Evolutionary conservation across 495 filamentous ascomycete species (phyloP), one percentile per base, ranked within the genome.

Genomic region (Penicillium subrubescens): DNA sequence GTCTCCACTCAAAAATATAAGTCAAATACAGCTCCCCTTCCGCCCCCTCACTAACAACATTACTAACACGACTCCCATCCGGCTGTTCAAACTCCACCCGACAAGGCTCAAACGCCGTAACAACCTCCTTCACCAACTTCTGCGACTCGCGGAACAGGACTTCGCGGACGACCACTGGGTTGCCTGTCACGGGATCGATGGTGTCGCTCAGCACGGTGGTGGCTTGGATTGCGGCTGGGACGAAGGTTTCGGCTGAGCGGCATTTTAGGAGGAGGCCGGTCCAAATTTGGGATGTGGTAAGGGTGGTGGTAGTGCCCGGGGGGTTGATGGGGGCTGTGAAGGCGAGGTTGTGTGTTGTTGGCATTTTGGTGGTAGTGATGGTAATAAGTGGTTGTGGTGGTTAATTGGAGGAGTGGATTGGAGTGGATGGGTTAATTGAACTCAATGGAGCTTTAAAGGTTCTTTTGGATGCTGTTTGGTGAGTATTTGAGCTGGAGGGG

Each of bases 311-410:
- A 17, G 65, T 70, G 27, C 71, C 72, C 2, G 76, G 53, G 25
- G 83, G 80, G 72, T 87, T 87, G 72, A 87, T 78, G n/a, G 76
- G 75, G 23, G 74, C 67, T 10, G 84, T 86, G 68, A 79, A 84
- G 60, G 83, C 82, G 67, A 81, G 59, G 65, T 82, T 76, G 67
- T 84, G 77, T 41, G 67, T 67, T 12, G 72, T 58, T 14, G 65
- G 29, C 71, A 73, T 72, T 29, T 19, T 37, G 29, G n/a, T 61
- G 48, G 44, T 51, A n/a, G 8, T 25, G 10, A 15, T 21, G 8
- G 43, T 33, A 4, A n/a, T 17, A 31, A 23, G 1, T 21, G 53
- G 34, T 3, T 19, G 35, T 8, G 35, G 7, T 27, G 10, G 54
- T 11, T 15, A 57, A 57, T 54, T 29, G 25, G 17, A 8, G 2